A percentile compares a stretch with the other conserved stretches of the same genome.
phyloP scores from a whole-genome alignment of 768 basidiomycete species.

The Xanthoconium purpureum region DNA sequence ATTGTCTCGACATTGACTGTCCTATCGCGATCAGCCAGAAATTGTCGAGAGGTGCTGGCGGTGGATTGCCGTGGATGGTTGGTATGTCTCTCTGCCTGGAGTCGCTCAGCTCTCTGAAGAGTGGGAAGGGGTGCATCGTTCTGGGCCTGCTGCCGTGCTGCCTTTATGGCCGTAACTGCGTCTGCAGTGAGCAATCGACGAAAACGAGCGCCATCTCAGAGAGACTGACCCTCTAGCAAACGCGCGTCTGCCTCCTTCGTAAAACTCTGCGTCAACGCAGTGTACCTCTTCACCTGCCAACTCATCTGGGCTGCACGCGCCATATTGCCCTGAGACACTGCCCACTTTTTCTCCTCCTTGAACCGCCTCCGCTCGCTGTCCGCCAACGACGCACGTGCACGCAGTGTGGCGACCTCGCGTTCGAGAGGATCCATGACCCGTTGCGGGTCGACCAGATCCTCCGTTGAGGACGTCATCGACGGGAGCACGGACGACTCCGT shows the following conservation, averaged over 20 bases:
- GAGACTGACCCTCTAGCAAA: constrained; percentile 54
- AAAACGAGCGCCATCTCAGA: neutral
- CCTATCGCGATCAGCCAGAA: constrained; percentile 30
- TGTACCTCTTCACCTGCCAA: constrained; percentile 81
- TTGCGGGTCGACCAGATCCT: constrained; percentile 60
- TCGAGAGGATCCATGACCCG: constrained; percentile 61
- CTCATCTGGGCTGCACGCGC: constrained; percentile 76
- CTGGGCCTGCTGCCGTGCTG: constrained; percentile 18
- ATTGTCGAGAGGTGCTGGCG: constrained; percentile 19
- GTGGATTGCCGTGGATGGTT: constrained; percentile 27
- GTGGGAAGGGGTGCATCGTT: constrained; percentile 12
- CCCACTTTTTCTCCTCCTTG: constrained; percentile 88
- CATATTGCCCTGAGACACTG: constrained; percentile 69
- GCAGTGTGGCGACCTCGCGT: constrained; percentile 70
- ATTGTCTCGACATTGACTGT: constrained; percentile 28
- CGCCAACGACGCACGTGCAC: constrained; percentile 75
- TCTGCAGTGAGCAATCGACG: constrained; percentile 5
- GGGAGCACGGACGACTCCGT: constrained; percentile 39
- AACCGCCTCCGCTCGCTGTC: constrained; percentile 80
- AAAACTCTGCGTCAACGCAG: constrained; percentile 76
- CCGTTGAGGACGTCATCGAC: constrained; percentile 65
- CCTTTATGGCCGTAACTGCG: constrained; percentile 28
- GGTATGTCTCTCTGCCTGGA: constrained; percentile 24
- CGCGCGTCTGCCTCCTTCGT: constrained; percentile 73
- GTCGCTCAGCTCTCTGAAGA: constrained; percentile 23